Percentiles rank a stretch among this genome's conserved stretches.
Conservation (phyloP, 371 early-diverging fungal genomes). For the Funneliformis caledonium region DNA sequence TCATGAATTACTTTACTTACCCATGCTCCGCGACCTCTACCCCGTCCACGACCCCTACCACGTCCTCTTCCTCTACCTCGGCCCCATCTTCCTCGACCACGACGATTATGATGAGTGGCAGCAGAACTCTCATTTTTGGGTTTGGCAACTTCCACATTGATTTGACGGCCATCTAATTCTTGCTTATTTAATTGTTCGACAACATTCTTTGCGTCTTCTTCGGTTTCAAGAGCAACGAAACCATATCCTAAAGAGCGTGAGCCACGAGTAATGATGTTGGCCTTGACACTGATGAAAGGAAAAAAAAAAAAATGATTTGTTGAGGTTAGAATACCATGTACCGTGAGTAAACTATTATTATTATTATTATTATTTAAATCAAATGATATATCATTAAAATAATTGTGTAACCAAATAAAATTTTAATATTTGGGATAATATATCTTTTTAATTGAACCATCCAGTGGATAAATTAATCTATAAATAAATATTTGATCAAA, state of each 20-base stretch:
- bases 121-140: conserved; percentile 57
- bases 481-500: neutral
- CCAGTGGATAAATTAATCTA: no score
- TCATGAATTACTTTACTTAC: neutral
- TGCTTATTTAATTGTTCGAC: conserved; percentile 69
- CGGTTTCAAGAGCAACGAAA: conserved; percentile 84
- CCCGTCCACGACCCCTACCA: conserved; percentile 41
- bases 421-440: neutral
- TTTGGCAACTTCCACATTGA: conserved; percentile 89
- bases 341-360: no score
- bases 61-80: conserved; percentile 44
- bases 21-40: conserved; percentile 38
- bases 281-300: conserved; percentile 54
- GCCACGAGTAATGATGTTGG: conserved; percentile 77
- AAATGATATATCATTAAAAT: neutral
- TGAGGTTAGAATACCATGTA: no score
- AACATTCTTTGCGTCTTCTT: conserved; percentile 76
- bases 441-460: no score
- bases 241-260: conserved; percentile 88
- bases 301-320: neutral
- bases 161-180: conserved; percentile 77
- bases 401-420: neutral
- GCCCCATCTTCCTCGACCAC: conserved; percentile 39
- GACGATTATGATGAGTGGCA: conserved; percentile 38
- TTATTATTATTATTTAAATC: no score